Conservation (phyloP, 768 basidiomycete species). For the Mycena kentingensis region DNA sequence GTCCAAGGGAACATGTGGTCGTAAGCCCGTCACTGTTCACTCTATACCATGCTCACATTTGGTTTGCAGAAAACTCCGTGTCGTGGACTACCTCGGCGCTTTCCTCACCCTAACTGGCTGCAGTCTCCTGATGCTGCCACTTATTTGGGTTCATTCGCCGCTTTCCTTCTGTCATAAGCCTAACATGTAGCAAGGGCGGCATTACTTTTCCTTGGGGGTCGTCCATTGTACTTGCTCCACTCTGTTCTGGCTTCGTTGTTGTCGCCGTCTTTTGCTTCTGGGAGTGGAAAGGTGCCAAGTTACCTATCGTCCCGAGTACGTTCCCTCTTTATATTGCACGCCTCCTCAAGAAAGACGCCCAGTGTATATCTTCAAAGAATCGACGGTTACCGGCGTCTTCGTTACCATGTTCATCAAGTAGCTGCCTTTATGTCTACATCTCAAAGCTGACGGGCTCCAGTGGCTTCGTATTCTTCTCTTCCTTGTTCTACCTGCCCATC, state of each 20-base stretch:
- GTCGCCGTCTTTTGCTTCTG: conserved; percentile 63
- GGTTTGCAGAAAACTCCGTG: conserved; percentile 55
- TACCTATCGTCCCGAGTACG: conserved; percentile 73
- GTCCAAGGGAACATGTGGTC: conserved; percentile 61
- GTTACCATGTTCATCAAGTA: conserved; percentile 71
- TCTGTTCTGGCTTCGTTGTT: conserved; percentile 57
- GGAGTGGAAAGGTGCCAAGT: conserved; percentile 69
- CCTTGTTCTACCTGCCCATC: conserved; percentile 72
- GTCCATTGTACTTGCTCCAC: conserved; percentile 59
- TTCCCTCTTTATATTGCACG: not conserved
- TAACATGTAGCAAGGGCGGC: too few relatives aligned
- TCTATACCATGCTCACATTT: not conserved
- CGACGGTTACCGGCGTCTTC: conserved; percentile 68
- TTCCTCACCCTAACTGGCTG: conserved; percentile 61
- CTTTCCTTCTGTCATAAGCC: too few relatives aligned
- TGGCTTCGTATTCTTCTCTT: conserved; percentile 64
- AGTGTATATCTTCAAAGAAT: conserved; percentile 74
- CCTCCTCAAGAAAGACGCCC: not conserved
- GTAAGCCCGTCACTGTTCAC: conserved; percentile 28
- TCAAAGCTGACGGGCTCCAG: conserved; percentile 52
- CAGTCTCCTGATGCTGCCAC: conserved; percentile 63
- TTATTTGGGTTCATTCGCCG: too few relatives aligned
- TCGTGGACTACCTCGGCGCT: conserved; percentile 65
- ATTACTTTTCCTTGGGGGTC: conserved; percentile 74
- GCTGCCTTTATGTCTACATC: not conserved